Evolutionary conservation across 2,329 filamentous ascomycete species (phyloP).

Genomic region (Curvularia hawaiiensis): DNA sequence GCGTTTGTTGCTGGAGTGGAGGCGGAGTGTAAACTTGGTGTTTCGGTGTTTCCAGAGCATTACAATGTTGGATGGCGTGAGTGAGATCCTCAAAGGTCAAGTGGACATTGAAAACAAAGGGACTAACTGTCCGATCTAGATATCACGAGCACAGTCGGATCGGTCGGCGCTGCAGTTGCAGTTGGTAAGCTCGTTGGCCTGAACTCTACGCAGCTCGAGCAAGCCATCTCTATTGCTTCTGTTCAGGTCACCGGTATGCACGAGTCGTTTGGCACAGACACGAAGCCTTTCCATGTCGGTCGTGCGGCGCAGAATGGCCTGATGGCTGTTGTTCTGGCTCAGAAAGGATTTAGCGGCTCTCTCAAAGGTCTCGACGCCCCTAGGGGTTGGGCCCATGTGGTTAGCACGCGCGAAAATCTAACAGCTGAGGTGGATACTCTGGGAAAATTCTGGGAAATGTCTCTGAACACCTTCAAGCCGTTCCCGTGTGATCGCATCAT

Average conservation of each 20-base stretch:
- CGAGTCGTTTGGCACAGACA: conserved; percentile 62
- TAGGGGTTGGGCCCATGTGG: conserved; percentile 60
- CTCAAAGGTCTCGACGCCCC: conserved; percentile 57
- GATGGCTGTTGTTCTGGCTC: conserved; percentile 53
- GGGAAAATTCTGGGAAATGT: conserved; percentile 56
- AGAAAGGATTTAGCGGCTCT: conserved; percentile 57
- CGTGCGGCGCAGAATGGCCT: conserved; percentile 60
- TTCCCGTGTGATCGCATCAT: conserved; percentile 64
- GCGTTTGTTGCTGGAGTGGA: conserved; percentile 60
- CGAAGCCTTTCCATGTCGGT: conserved; percentile 61
- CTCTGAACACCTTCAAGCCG: conserved; percentile 62
- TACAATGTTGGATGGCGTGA: conserved; percentile 60
- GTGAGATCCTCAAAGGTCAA: not conserved
- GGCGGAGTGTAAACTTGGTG: conserved; percentile 58
- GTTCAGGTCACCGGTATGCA: conserved; percentile 60
- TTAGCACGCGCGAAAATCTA: conserved; percentile 51
- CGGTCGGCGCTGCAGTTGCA: conserved; percentile 59
- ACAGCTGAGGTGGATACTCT: conserved; percentile 48
- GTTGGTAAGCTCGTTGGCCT: conserved; percentile 56
- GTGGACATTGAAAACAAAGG: not conserved
- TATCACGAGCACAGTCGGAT: conserved; percentile 59
- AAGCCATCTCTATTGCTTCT: conserved; percentile 60
- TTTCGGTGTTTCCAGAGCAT: conserved; percentile 59
- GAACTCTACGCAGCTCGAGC: conserved; percentile 47
- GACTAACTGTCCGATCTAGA: conserved; percentile 26